Evolutionary conservation across 164 flowering plant species (phyloP).

Genomic region (Dillenia suffruticosa): DNA sequence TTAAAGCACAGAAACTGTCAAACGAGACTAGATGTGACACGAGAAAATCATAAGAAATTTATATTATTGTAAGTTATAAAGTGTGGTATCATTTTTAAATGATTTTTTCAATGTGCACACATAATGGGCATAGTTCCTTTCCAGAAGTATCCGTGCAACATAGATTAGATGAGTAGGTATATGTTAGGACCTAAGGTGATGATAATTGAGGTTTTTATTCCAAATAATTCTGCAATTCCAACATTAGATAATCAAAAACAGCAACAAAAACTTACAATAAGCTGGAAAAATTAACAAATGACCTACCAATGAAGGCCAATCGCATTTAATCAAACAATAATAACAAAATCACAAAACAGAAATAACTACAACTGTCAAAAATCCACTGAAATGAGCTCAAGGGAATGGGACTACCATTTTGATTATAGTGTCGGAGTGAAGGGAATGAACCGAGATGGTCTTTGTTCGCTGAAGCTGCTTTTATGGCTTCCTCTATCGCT

Average conservation of each 20-base stretch:
- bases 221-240: not conserved
- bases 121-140: too few relatives aligned
- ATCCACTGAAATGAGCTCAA: not conserved
- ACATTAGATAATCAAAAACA: not conserved
- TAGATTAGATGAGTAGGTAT: too few relatives aligned
- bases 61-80: too few relatives aligned
- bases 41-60: too few relatives aligned
- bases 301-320: not conserved
- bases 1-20: too few relatives aligned
- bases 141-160: too few relatives aligned
- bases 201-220: too few relatives aligned
- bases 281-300: not conserved
- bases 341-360: not conserved
- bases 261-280: not conserved
- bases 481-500: constrained; percentile 44
- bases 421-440: constrained; percentile 35
- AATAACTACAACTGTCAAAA: not conserved
- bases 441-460: constrained; percentile 58
- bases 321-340: not conserved
- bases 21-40: too few relatives aligned
- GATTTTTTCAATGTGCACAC: too few relatives aligned
- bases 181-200: too few relatives aligned
- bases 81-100: too few relatives aligned
- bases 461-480: constrained; percentile 43
- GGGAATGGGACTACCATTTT: constrained; percentile 36